phyloP scores from a whole-genome alignment of 2,329 filamentous ascomycete genomes.

The Cadophora sp. region DNA sequence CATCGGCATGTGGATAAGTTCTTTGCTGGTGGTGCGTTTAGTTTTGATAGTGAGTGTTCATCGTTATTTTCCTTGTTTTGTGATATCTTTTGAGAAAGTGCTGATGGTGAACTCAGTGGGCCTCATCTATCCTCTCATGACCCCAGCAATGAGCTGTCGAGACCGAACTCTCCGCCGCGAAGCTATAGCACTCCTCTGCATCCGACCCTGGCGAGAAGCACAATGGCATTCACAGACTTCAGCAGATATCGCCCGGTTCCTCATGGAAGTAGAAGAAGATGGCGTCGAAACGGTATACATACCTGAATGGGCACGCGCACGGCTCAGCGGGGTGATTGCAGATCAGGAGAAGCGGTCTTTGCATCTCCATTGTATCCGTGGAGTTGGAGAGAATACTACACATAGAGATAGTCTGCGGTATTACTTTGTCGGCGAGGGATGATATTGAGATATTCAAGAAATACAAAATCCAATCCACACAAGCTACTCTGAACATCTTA shows the following conservation, averaged over 20 bases:
- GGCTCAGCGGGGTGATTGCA: conserved; percentile 27
- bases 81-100: neutral
- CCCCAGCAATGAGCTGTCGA: conserved; percentile 34
- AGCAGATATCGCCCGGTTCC: conserved; percentile 33
- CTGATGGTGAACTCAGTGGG: conserved; percentile 14
- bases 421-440: neutral
- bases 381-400: conserved; percentile 18
- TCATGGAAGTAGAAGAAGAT: conserved; percentile 40
- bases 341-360: conserved; percentile 24
- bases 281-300: conserved; percentile 34
- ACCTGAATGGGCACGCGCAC: conserved; percentile 33
- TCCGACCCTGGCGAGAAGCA: conserved; percentile 33
- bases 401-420: conserved; percentile 1
- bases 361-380: conserved; percentile 29
- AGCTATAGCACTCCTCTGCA: conserved; percentile 32
- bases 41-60: conserved; percentile 29
- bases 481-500: no score
- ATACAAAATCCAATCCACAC: neutral
- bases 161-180: conserved; percentile 35
- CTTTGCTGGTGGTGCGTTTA: conserved; percentile 31
- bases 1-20: conserved; percentile 24
- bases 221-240: conserved; percentile 29
- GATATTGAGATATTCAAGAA: neutral
- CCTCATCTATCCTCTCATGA: conserved; percentile 35
- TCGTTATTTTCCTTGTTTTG: neutral